These are phyloP conservation scores for Fusarium brachygibbosum DNA, from an alignment of 2,329 filamentous ascomycete genomes.

Conservation along the genomic window DNA sequence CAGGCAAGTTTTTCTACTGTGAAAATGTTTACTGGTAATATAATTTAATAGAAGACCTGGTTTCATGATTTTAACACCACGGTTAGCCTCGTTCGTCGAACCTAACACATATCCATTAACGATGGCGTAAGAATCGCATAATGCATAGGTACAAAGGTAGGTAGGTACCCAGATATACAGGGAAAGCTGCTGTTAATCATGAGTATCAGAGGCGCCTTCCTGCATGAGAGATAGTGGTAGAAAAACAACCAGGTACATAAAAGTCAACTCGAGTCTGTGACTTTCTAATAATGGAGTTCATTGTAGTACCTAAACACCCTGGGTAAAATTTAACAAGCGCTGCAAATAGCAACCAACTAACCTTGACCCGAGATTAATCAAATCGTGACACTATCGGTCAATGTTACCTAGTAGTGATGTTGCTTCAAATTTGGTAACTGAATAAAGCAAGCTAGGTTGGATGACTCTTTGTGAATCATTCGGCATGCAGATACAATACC, in stretches of 20 bases:
- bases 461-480: slow-evolving; percentile 43
- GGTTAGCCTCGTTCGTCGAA: slow-evolving; percentile 15
- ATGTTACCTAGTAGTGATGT: neutral
- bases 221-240: neutral
- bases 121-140: slow-evolving; percentile 8
- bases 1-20: neutral
- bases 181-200: slow-evolving; percentile 9
- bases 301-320: too few relatives aligned
- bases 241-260: neutral
- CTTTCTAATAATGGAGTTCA: too few relatives aligned
- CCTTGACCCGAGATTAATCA: too few relatives aligned
- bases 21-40: neutral
- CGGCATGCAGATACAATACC: slow-evolving; percentile 14
- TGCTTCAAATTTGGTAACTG: neutral
- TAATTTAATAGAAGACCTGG: neutral
- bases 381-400: neutral
- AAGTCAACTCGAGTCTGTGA: neutral
- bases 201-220: neutral
- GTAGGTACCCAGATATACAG: too few relatives aligned
- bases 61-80: slow-evolving; percentile 6
- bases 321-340: too few relatives aligned
- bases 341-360: too few relatives aligned
- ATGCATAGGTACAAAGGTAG: too few relatives aligned
- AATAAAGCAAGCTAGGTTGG: neutral
- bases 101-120: neutral